phyloP scores from a whole-genome alignment of 2,329 filamentous ascomycete genomes.

The Calonectria hongkongensis region DNA sequence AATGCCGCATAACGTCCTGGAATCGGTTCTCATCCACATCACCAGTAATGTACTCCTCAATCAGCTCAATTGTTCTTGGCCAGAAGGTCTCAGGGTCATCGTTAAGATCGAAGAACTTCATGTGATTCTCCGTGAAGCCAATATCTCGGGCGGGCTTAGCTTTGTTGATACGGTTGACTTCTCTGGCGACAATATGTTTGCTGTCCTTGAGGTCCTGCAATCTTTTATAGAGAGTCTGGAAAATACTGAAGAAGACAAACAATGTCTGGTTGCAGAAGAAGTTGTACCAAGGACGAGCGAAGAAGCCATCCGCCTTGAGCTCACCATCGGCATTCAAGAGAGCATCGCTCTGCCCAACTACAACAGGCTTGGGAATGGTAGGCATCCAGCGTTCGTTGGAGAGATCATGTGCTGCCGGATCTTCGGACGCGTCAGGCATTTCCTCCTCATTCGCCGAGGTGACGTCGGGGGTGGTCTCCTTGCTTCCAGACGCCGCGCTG shows the following conservation, averaged over 20 bases:
- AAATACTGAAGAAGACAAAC: slow-evolving; percentile 95
- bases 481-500: slow-evolving; percentile 85
- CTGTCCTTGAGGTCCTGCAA: slow-evolving; percentile 89
- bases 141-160: slow-evolving; percentile 89
- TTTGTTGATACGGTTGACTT: slow-evolving; percentile 83
- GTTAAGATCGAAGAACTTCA: slow-evolving; percentile 84
- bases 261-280: slow-evolving; percentile 94
- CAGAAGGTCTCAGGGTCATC: slow-evolving; percentile 83
- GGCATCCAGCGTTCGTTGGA: slow-evolving; percentile 80
- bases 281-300: slow-evolving; percentile 87
- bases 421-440: slow-evolving; percentile 76
- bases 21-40: slow-evolving; percentile 89
- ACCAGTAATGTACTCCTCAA: slow-evolving; percentile 89
- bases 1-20: slow-evolving; percentile 93
- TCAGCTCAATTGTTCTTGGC: slow-evolving; percentile 87
- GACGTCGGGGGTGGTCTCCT: slow-evolving; percentile 91
- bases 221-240: slow-evolving; percentile 92
- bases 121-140: slow-evolving; percentile 85
- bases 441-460: slow-evolving; percentile 87
- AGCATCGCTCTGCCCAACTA: slow-evolving; percentile 71
- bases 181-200: slow-evolving; percentile 82
- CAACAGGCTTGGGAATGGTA: slow-evolving; percentile 73
- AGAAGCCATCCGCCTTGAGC: slow-evolving; percentile 86
- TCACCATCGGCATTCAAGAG: slow-evolving; percentile 76
- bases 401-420: slow-evolving; percentile 76